A percentile compares a stretch with the other conserved stretches of the same genome.
phyloP scores from a whole-genome alignment of 495 filamentous ascomycete genomes.

The Tuber microsphaerosporum region DNA sequence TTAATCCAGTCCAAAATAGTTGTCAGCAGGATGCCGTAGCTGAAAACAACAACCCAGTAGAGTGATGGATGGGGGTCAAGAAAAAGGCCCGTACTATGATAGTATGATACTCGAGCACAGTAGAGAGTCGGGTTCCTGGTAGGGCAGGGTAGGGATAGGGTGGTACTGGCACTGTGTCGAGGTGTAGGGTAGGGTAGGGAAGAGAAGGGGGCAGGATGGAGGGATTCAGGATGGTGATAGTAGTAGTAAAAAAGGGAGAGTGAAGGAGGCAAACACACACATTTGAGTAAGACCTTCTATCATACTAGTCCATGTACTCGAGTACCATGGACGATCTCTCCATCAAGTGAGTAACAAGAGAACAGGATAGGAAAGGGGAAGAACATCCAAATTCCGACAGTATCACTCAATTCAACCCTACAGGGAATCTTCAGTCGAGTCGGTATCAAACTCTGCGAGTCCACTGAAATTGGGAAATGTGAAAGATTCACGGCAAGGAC shows the following conservation, averaged over 20 bases:
- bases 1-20: neutral
- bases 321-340: neutral
- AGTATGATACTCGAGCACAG: neutral
- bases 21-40: neutral
- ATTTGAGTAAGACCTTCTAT: neutral
- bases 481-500: constrained; percentile 37
- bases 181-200: neutral
- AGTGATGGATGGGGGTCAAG: neutral
- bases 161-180: neutral
- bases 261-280: neutral
- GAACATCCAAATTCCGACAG: constrained; percentile 5
- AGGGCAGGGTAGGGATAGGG: neutral
- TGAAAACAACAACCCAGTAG: neutral
- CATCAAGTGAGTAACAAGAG: neutral
- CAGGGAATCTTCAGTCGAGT: neutral
- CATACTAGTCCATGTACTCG: too few relatives aligned
- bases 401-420: neutral
- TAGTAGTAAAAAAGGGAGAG: neutral
- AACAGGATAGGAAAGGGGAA: constrained; percentile 8
- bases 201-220: neutral
- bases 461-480: constrained; percentile 34
- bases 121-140: neutral
- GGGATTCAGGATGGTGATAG: neutral
- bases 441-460: constrained; percentile 10
- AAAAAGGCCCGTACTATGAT: neutral